Evolutionary conservation across 371 early-diverging fungal species (phyloP).

Genomic region (Rhizopus delemar): DNA sequence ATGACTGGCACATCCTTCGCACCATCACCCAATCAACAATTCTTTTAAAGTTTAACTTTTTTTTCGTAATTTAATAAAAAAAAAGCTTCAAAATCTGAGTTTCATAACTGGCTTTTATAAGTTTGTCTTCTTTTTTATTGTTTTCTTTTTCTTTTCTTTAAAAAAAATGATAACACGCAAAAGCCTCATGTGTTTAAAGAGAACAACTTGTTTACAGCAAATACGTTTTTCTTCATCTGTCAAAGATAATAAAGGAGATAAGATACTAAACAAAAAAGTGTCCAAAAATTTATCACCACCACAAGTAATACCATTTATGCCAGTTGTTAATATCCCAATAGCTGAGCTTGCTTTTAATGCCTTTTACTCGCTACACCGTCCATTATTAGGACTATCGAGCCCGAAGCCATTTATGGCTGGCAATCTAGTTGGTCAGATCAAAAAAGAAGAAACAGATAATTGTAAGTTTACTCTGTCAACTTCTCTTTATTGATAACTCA

Average conservation of each 20-base stretch:
- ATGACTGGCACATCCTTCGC: slow-evolving; percentile 40
- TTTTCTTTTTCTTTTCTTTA: neutral
- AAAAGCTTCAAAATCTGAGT: neutral
- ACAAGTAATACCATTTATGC: slow-evolving; percentile 28
- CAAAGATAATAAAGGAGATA: slow-evolving; percentile 3
- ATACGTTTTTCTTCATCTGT: neutral
- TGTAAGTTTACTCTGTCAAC: slow-evolving; percentile 1
- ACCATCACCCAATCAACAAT: slow-evolving; percentile 25
- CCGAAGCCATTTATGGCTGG: slow-evolving; percentile 22
- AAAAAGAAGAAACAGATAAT: slow-evolving; percentile 15
- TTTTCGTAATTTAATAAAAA: slow-evolving; percentile 2
- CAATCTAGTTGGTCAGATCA: slow-evolving; percentile 19
- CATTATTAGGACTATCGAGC: slow-evolving; percentile 25
- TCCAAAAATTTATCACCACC: neutral
- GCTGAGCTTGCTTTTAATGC: slow-evolving; percentile 49
- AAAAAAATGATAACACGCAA: neutral
- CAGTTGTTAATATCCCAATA: slow-evolving; percentile 48
- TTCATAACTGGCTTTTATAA: neutral
- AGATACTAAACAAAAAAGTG: neutral
- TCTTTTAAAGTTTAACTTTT: slow-evolving; percentile 1
- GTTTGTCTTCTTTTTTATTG: neutral
- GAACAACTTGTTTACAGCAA: neutral
- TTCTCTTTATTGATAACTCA: neutral
- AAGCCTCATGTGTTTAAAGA: neutral
- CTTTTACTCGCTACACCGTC: slow-evolving; percentile 52